phyloP scores from a whole-genome alignment of 2,329 filamentous ascomycete genomes.

The Aureobasidium namibiae region DNA sequence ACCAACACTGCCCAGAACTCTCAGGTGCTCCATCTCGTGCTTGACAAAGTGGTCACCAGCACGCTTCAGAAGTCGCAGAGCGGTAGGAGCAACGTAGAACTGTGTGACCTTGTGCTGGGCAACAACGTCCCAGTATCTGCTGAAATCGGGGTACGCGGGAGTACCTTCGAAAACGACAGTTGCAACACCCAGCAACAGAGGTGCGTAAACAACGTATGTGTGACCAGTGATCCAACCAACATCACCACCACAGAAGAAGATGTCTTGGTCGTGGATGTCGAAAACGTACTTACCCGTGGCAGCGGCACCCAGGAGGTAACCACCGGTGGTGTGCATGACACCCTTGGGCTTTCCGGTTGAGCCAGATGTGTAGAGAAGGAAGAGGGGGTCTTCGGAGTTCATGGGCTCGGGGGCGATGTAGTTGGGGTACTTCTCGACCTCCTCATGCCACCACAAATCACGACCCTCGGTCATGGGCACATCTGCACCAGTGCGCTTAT shows the following conservation, averaged over 20 bases:
- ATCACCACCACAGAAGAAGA: conserved; percentile 95
- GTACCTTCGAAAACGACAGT: conserved; percentile 98
- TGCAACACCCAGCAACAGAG: conserved; percentile 81
- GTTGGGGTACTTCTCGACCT: conserved; percentile 90
- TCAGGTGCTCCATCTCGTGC: conserved; percentile 77
- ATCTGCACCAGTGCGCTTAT: conserved; percentile 88
- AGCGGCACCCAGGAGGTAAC: conserved; percentile 89
- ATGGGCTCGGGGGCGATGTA: conserved; percentile 86
- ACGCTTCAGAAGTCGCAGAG: conserved; percentile 85
- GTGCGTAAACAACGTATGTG: conserved; percentile 96
- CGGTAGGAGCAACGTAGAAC: conserved; percentile 96
- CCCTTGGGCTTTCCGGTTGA: conserved; percentile 99
- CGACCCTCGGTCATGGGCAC: conserved; percentile 83
- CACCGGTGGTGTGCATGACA: conserved; percentile 93
- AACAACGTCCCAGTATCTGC: conserved; percentile 97
- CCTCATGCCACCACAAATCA: conserved; percentile 98
- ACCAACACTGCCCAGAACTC: conserved; percentile 88
- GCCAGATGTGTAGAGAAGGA: conserved; percentile 95
- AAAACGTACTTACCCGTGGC: conserved; percentile 97
- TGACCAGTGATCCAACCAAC: conserved; percentile 99
- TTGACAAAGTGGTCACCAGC: conserved; percentile 90
- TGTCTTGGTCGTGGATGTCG: conserved; percentile 88
- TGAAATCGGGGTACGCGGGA: conserved; percentile 94
- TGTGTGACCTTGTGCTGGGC: conserved; percentile 92
- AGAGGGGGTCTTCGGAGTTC: conserved; percentile 90